Conservation (phyloP, 1,284 basidiomycete species). For the Kalmanozyma brasiliensis region DNA sequence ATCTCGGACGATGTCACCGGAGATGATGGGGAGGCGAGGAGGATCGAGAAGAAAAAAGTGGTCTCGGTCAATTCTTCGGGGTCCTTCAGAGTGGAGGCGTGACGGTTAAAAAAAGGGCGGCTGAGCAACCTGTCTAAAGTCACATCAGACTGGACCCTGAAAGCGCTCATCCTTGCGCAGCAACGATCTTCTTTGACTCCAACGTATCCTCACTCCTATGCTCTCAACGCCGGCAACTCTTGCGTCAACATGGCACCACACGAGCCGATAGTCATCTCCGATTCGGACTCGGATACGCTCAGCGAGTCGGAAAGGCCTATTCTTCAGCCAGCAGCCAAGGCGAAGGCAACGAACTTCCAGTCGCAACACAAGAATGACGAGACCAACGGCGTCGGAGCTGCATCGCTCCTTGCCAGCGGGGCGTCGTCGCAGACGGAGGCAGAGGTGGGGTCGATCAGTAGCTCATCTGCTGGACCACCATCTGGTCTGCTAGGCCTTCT, state of each 20-base stretch:
- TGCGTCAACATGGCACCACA: conserved; percentile 13
- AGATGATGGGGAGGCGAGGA: too few relatives aligned
- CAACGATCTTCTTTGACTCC: background rate
- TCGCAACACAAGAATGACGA: background rate
- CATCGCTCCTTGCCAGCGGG: background rate
- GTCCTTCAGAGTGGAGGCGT: conserved; percentile 3
- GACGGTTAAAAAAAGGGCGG: background rate
- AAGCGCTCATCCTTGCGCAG: background rate
- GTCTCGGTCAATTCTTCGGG: conserved; percentile 6
- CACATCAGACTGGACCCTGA: background rate
- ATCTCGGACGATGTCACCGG: background rate
- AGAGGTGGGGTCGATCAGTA: background rate
- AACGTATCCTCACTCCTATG: too few relatives aligned
- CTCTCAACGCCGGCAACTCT: too few relatives aligned
- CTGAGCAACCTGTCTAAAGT: conserved; percentile 1
- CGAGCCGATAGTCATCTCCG: conserved; percentile 39
- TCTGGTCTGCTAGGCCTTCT: conserved; percentile 21
- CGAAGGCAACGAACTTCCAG: background rate
- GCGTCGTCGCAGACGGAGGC: background rate
- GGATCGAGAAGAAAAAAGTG: background rate
- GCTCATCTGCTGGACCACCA: conserved; percentile 1
- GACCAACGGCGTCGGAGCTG: background rate
- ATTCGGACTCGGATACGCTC: conserved; percentile 43
- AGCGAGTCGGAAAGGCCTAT: conserved; percentile 42
- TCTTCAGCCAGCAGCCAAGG: background rate